Evolutionary conservation across 345 rosid genomes (phyloP).

Genomic region (Barbarea vulgaris): DNA sequence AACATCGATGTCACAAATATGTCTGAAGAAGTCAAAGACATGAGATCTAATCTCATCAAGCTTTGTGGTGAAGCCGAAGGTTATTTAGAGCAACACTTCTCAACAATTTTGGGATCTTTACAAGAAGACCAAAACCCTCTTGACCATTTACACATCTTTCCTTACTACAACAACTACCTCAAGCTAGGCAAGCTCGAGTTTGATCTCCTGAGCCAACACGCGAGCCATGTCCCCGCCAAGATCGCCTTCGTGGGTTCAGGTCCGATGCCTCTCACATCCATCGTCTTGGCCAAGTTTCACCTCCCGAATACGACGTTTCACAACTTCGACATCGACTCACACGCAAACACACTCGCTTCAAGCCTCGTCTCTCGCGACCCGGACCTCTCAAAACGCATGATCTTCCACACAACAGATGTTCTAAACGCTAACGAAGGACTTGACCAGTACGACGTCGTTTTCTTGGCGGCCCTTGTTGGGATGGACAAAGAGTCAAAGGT

Average conservation of each 20-base stretch:
- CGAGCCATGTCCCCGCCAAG: constrained; percentile 40
- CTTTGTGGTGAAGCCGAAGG: constrained; percentile 89
- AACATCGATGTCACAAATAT: constrained; percentile 65
- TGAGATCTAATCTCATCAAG: constrained; percentile 65
- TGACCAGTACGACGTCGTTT: constrained; percentile 72
- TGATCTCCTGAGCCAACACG: constrained; percentile 50
- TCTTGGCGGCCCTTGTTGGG: constrained; percentile 94
- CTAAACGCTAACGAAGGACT: constrained; percentile 53
- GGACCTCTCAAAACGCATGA: constrained; percentile 65
- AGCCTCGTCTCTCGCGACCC: constrained; percentile 51
- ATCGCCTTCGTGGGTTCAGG: constrained; percentile 90
- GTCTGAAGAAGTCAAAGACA: constrained; percentile 52
- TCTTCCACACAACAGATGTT: constrained; percentile 70
- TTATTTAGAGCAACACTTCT: constrained; percentile 63
- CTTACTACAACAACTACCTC: constrained; percentile 76
- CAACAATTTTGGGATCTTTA: constrained; percentile 52
- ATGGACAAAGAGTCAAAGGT: constrained; percentile 79
- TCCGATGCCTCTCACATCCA: constrained; percentile 82
- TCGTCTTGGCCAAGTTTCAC: constrained; percentile 70
- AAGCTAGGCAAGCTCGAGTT: constrained; percentile 73
- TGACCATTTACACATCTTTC: constrained; percentile 61
- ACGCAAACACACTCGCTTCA: constrained; percentile 62
- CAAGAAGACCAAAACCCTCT: constrained; percentile 62
- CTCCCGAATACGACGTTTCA: constrained; percentile 60
- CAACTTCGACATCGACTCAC: constrained; percentile 73